Evolutionary conservation across 306 rosid species (phyloP).

Genomic region (Neltuma alba): DNA sequence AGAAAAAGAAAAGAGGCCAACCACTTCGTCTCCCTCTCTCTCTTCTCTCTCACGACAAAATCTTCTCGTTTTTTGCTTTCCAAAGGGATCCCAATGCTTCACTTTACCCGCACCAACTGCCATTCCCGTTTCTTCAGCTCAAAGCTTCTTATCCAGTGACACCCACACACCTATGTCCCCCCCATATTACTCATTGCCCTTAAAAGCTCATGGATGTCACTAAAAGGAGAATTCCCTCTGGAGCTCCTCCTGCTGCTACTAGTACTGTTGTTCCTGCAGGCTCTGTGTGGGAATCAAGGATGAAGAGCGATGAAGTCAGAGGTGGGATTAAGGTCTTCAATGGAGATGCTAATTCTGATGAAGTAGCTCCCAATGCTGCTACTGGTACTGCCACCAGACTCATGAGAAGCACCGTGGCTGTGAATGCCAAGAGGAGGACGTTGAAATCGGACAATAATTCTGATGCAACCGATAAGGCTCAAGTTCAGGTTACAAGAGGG

Average conservation of each 20-base stretch:
- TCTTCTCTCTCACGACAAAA: conserved; percentile 14
- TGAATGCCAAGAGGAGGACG: conserved; percentile 62
- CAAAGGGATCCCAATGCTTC: conserved; percentile 57
- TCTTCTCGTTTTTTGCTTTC: conserved; percentile 36
- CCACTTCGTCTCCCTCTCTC: not conserved
- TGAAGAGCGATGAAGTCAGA: conserved; percentile 72
- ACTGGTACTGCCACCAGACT: conserved; percentile 28
- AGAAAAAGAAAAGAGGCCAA: conserved; percentile 15
- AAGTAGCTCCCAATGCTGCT: not conserved
- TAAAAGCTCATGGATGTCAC: conserved; percentile 55
- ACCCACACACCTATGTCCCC: conserved; percentile 33
- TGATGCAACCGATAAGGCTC: conserved; percentile 45
- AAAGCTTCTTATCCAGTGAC: conserved; percentile 59
- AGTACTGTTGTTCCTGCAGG: conserved; percentile 45
- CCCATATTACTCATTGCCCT: not conserved
- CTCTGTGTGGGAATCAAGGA: conserved; percentile 92
- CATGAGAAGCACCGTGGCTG: conserved; percentile 40
- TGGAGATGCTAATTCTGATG: conserved; percentile 48
- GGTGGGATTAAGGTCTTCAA: conserved; percentile 83
- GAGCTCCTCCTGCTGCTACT: conserved; percentile 34
- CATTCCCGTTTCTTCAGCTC: conserved; percentile 64
- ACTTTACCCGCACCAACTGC: conserved; percentile 71
- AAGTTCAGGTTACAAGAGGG: conserved; percentile 38
- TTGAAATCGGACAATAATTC: conserved; percentile 62
- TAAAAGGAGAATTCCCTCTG: conserved; percentile 38